Conservation (phyloP, 805 yeast species). For the Metschnikowia dekortorum region DNA sequence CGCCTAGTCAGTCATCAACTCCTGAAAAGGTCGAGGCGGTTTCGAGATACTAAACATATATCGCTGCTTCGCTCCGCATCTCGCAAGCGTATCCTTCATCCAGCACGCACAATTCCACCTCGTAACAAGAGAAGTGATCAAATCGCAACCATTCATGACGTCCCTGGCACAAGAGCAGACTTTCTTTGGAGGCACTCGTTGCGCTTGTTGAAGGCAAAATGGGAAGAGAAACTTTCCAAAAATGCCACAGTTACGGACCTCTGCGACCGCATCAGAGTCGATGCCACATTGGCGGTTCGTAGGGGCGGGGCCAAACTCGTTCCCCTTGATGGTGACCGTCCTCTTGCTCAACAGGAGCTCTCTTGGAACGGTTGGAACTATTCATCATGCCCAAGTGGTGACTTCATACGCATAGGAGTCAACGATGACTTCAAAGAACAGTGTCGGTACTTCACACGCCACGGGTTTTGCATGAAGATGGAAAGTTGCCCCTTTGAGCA, state of each 20-base stretch:
- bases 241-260: constrained; percentile 36
- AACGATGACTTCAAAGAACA: constrained; percentile 11
- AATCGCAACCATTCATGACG: not conserved
- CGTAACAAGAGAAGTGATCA: not conserved
- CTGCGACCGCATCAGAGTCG: constrained; percentile 41
- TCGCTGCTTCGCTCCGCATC: not conserved
- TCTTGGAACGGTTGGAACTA: constrained; percentile 28
- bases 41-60: constrained; percentile 1
- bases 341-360: constrained; percentile 14
- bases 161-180: not conserved
- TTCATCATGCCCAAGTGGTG: constrained; percentile 7
- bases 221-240: constrained; percentile 15
- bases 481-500: constrained; percentile 52
- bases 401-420: not conserved
- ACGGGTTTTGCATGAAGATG: constrained; percentile 53
- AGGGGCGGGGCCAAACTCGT: constrained; percentile 23
- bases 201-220: constrained; percentile 6
- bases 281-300: constrained; percentile 14
- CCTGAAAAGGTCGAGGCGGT: not conserved
- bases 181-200: not conserved
- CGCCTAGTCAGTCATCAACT: not conserved
- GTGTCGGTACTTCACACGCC: constrained; percentile 35
- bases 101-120: not conserved
- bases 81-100: not conserved
- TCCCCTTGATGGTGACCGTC: constrained; percentile 26